These are phyloP conservation scores for Arthrobotrys conoides DNA, from an alignment of 2,329 filamentous ascomycete genomes.

Conservation along the genomic window DNA sequence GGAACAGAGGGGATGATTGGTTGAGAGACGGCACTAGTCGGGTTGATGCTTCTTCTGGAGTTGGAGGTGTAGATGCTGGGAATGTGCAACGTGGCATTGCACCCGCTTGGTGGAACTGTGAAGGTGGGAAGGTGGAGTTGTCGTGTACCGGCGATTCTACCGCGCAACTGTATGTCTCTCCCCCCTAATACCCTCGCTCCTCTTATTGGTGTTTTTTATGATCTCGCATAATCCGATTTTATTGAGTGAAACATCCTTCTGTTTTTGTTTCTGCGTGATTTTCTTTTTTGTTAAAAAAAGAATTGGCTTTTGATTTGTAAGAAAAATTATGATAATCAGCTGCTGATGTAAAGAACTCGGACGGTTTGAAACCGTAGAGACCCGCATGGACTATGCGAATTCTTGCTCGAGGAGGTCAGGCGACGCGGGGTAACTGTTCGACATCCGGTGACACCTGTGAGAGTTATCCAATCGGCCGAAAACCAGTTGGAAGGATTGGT, in stretches of 20 bases:
- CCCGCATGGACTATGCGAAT: constrained; percentile 76
- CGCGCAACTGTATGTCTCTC: constrained; percentile 74
- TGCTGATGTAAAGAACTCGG: constrained; percentile 67
- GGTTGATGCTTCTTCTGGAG: constrained; percentile 71
- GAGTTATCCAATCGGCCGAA: constrained; percentile 22
- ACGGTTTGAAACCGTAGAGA: constrained; percentile 67
- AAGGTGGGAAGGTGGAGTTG: constrained; percentile 73
- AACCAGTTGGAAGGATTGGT: constrained; percentile 36
- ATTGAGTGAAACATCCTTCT: constrained; percentile 17
- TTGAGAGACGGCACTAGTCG: constrained; percentile 76
- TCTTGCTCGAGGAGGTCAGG: constrained; percentile 74
- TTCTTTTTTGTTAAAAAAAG: not conserved
- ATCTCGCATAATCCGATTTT: not conserved
- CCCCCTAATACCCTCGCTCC: not conserved
- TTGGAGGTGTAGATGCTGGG: constrained; percentile 69
- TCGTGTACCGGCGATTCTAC: constrained; percentile 75
- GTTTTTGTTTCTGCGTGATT: constrained; percentile 8
- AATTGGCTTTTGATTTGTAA: constrained; percentile 54
- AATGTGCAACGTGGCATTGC: constrained; percentile 62
- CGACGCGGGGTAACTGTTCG: constrained; percentile 76
- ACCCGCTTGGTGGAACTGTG: constrained; percentile 41
- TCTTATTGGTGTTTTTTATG: not conserved
- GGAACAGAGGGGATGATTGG: constrained; percentile 75
- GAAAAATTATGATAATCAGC: constrained; percentile 18
- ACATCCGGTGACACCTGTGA: constrained; percentile 71